Conservation (phyloP, 2,329 filamentous ascomycete species). For the Stachybotrys chlorohalonatus region DNA sequence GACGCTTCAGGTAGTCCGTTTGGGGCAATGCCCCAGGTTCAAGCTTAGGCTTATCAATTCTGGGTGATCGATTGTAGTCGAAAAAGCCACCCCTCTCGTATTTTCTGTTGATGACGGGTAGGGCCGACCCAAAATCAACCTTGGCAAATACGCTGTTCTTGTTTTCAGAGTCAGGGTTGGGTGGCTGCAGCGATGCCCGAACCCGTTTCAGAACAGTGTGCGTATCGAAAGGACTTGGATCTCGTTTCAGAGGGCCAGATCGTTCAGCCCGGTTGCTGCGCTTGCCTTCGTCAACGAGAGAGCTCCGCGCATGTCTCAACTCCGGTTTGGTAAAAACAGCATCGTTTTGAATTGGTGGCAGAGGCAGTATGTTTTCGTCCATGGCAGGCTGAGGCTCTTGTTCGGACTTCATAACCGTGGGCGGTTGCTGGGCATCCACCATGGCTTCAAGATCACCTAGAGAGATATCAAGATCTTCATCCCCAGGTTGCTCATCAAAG, state of each 20-base stretch:
- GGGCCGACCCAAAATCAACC: conserved; percentile 42
- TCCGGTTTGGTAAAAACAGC: conserved; percentile 50
- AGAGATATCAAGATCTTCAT: conserved; percentile 25
- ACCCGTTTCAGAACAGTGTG: conserved; percentile 51
- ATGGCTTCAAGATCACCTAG: conserved; percentile 14
- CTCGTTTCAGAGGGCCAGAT: conserved; percentile 33
- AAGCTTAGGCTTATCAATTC: conserved; percentile 17
- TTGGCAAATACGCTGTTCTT: conserved; percentile 44
- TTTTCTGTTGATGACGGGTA: conserved; percentile 48
- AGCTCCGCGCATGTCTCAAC: conserved; percentile 48
- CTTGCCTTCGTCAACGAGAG: conserved; percentile 31
- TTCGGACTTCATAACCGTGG: conserved; percentile 4
- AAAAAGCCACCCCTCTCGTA: conserved; percentile 49
- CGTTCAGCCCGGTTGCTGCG: conserved; percentile 20
- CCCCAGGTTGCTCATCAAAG: conserved; percentile 56
- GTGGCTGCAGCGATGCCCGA: conserved; percentile 31
- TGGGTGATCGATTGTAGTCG: conserved; percentile 28
- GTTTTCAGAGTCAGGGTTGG: conserved; percentile 11
- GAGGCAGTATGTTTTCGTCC: conserved; percentile 7
- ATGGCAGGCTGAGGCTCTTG: conserved; percentile 5
- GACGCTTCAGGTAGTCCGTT: conserved; percentile 38
- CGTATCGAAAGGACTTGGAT: conserved; percentile 48
- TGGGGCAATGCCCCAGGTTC: conserved; percentile 29
- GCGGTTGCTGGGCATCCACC: conserved; percentile 1
- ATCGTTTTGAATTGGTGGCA: conserved; percentile 12